Conservation (phyloP, 306 rosid species). For the Cucumis hystrix region DNA sequence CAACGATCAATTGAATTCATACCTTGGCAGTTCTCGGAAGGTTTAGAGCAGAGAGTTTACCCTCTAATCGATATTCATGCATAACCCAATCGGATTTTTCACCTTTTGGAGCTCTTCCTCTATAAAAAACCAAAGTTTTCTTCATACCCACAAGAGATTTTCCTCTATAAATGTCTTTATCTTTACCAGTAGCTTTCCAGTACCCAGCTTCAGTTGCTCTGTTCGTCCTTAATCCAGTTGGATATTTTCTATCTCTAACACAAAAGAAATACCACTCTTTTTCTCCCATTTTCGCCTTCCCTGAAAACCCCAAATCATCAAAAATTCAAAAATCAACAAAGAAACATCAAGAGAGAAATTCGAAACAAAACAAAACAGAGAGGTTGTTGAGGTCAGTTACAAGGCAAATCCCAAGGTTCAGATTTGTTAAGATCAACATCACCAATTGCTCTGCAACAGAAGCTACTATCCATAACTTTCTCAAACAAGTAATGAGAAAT, state of each 20-base stretch:
- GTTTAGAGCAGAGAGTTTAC: conserved; percentile 54
- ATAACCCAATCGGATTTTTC: conserved; percentile 91
- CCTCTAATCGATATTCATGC: conserved; percentile 91
- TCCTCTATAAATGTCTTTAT: conserved; percentile 71
- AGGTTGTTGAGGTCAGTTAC: conserved; percentile 28
- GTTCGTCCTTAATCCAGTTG: conserved; percentile 90
- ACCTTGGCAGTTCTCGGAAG: conserved; percentile 95
- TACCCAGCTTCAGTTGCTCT: conserved; percentile 92
- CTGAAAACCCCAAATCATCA: conserved; percentile 12
- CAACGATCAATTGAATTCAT: neutral
- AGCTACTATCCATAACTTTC: conserved; percentile 42
- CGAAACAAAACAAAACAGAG: too few species aligned
- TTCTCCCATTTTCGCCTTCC: conserved; percentile 95
- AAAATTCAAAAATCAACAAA: neutral
- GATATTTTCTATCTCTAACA: conserved; percentile 85
- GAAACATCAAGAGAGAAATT: neutral
- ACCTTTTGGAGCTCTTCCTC: conserved; percentile 94
- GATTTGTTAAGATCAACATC: conserved; percentile 91
- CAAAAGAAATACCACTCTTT: conserved; percentile 97
- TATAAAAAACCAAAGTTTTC: conserved; percentile 87
- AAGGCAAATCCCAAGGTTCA: conserved; percentile 97
- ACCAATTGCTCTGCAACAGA: conserved; percentile 68
- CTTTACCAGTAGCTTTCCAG: conserved; percentile 98
- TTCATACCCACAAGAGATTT: conserved; percentile 90
- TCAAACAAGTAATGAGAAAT: conserved; percentile 59